These are phyloP conservation scores for Lactarius sp. DNA, from an alignment of 768 basidiomycete genomes.

Conservation along the genomic window DNA sequence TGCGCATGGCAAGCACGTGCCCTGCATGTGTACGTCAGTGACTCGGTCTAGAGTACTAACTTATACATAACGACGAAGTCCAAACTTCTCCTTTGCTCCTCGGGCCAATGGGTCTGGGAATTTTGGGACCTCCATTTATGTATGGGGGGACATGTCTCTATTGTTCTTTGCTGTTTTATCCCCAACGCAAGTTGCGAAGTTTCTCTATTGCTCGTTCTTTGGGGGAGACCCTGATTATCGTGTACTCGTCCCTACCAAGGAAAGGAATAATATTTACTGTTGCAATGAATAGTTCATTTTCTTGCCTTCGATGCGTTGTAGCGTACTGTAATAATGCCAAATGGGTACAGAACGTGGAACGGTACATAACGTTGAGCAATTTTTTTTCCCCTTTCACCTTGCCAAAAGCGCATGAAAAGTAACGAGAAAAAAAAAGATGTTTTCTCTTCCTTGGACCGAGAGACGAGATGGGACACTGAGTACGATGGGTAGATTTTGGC, in stretches of 20 bases:
- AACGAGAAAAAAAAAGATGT: not conserved
- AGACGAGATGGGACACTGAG: not conserved
- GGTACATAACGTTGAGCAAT: not conserved
- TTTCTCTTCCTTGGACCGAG: not conserved
- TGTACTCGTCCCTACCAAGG: not conserved
- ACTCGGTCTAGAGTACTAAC: not conserved
- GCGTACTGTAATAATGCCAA: constrained; percentile 15
- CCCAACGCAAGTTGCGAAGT: not conserved
- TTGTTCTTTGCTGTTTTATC: not conserved
- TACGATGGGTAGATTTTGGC: too few relatives aligned
- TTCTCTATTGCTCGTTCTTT: not conserved
- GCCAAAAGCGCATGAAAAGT: not conserved
- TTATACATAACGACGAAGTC: constrained; percentile 8
- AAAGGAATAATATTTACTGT: not conserved
- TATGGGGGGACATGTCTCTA: not conserved
- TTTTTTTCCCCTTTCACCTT: not conserved
- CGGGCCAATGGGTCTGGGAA: not conserved
- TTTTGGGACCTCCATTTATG: not conserved
- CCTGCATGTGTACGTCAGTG: constrained; percentile 2
- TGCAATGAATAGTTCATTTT: not conserved
- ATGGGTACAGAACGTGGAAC: constrained; percentile 16
- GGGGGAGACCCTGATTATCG: not conserved
- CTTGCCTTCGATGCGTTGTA: not conserved
- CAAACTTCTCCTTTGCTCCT: constrained; percentile 13
- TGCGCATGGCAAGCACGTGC: constrained; percentile 10